These are phyloP conservation scores for Fusarium poae DNA, from an alignment of 2,329 filamentous ascomycete species.

Conservation along the genomic window DNA sequence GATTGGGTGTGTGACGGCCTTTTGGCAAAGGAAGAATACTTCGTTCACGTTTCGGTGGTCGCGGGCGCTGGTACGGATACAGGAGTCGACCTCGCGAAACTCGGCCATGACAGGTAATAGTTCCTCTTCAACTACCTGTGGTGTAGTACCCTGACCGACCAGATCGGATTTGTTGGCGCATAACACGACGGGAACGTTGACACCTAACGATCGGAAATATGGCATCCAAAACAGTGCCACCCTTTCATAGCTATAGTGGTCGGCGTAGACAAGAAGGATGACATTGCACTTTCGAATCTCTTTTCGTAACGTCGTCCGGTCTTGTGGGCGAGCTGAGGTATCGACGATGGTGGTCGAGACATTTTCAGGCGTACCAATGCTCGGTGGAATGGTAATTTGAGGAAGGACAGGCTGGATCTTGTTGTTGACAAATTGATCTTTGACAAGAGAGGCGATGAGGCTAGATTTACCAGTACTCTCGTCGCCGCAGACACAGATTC, in stretches of 20 bases:
- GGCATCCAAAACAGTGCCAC: conserved; percentile 99
- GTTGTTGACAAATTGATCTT: conserved; percentile 94
- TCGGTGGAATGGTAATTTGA: conserved; percentile 93
- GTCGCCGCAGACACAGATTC: conserved; percentile 96
- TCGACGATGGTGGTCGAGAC: conserved; percentile 98
- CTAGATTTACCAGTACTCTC: conserved; percentile 95
- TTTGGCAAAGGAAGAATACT: conserved; percentile 97
- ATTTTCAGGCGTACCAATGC: conserved; percentile 93
- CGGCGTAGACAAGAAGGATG: conserved; percentile 95
- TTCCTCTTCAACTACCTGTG: conserved; percentile 93
- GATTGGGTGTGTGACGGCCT: conserved; percentile 96
- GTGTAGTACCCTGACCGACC: conserved; percentile 77
- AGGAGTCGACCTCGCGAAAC: conserved; percentile 98
- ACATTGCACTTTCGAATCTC: conserved; percentile 98
- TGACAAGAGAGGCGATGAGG: conserved; percentile 94
- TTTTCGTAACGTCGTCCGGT: conserved; percentile 88
- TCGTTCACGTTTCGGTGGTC: conserved; percentile 96
- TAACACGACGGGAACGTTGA: conserved; percentile 96
- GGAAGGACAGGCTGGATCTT: conserved; percentile 96
- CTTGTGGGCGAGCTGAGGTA: conserved; percentile 93
- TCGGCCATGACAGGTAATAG: conserved; percentile 99
- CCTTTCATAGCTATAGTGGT: conserved; percentile 98
- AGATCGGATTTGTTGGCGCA: conserved; percentile 99
- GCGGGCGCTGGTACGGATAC: conserved; percentile 91
- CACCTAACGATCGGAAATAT: conserved; percentile 96